phyloP scores from a whole-genome alignment of 768 basidiomycete genomes.

The Amanita polypyramis region DNA sequence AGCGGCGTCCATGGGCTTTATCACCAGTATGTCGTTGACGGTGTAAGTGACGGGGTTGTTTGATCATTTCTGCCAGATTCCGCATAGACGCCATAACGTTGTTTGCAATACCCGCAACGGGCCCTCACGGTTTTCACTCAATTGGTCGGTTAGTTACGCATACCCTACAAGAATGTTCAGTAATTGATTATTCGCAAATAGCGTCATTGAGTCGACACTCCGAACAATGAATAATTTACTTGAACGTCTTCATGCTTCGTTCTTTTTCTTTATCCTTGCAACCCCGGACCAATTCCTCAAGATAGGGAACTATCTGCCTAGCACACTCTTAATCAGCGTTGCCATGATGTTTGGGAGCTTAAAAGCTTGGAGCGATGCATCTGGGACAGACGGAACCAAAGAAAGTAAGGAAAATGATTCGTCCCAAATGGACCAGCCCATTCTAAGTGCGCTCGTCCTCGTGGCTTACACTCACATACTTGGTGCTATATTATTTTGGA shows the following conservation, averaged over 20 bases:
- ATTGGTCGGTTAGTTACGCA: constrained; percentile 61
- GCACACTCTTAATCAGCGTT: constrained; percentile 73
- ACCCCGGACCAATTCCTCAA: constrained; percentile 61
- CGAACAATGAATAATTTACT: constrained; percentile 90
- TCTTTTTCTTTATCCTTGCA: constrained; percentile 89
- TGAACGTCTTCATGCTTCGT: constrained; percentile 93
- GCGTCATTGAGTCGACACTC: constrained; percentile 78
- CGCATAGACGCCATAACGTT: constrained; percentile 92
- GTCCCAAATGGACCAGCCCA: constrained; percentile 31
- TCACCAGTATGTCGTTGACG: constrained; percentile 48
- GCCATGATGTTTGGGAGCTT: constrained; percentile 84
- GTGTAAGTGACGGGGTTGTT: background rate
- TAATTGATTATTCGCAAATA: constrained; percentile 19
- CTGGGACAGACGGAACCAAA: constrained; percentile 31
- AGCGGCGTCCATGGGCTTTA: constrained; percentile 88
- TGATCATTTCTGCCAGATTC: constrained; percentile 39
- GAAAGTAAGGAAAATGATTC: constrained; percentile 12
- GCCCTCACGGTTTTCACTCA: constrained; percentile 93
- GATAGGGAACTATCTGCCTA: constrained; percentile 86
- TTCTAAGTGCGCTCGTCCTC: constrained; percentile 40
- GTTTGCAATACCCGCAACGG: constrained; percentile 76
- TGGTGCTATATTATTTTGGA: constrained; percentile 41
- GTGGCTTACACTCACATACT: constrained; percentile 46
- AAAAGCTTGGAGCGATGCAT: constrained; percentile 56
- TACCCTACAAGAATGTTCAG: background rate